These are phyloP conservation scores for Aleurites moluccanus DNA, from an alignment of 441 rosid species.

Conservation along the genomic window DNA sequence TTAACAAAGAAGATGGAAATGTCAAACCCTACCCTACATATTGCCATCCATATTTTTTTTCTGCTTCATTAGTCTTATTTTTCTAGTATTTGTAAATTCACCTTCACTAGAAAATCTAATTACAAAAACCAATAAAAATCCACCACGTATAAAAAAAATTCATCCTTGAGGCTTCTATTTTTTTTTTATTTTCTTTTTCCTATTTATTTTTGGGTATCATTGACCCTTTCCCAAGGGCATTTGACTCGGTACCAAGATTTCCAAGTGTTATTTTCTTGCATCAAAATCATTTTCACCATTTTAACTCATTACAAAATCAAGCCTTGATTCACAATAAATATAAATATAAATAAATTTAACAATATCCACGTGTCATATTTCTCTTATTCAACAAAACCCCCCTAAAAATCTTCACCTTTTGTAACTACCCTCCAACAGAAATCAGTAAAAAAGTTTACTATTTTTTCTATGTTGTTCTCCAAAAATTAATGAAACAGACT, in stretches of 20 bases:
- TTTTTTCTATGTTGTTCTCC: not conserved
- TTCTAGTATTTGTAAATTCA: no score
- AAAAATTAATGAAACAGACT: not conserved
- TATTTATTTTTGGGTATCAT: not conserved
- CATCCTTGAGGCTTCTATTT: not conserved
- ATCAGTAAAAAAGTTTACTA: conserved; percentile 13
- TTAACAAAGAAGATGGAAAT: no score
- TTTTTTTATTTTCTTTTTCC: no score
- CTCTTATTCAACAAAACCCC: not conserved
- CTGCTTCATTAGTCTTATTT: no score
- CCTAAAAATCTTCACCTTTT: conserved; percentile 17
- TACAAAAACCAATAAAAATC: not conserved
- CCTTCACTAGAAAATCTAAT: not conserved
- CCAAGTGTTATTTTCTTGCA: not conserved
- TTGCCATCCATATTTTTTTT: no score
- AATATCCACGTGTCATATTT: conserved; percentile 4
- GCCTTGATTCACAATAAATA: not conserved
- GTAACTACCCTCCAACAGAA: not conserved
- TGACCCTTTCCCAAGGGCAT: conserved; percentile 5
- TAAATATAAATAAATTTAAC: not conserved
- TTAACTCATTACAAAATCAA: not conserved
- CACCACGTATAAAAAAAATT: conserved; percentile 2
- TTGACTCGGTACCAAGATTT: not conserved
- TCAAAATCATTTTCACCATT: not conserved
- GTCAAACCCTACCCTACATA: no score